A percentile compares a stretch with the other conserved stretches of the same genome.
phyloP scores from a whole-genome alignment of 78 protist species.

The Polysphondylium violaceum region DNA sequence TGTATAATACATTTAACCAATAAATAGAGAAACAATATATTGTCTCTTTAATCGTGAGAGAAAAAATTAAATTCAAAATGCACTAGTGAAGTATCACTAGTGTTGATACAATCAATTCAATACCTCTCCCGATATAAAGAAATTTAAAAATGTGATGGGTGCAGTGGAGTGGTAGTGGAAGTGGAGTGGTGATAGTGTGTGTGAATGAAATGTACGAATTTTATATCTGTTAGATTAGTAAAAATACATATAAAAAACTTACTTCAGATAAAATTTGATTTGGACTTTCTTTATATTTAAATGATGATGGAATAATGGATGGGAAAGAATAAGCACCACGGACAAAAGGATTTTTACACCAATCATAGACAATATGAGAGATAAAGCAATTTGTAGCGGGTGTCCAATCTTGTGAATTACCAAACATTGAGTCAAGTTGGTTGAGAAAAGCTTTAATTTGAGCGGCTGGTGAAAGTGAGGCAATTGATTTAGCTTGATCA shows the following conservation, averaged over 20 bases:
- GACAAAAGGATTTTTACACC: slow-evolving; percentile 61
- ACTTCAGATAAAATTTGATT: slow-evolving; percentile 53
- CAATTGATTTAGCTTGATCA: slow-evolving; percentile 53
- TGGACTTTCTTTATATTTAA: slow-evolving; percentile 3
- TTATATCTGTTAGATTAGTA: background rate
- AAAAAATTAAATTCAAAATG: too few relatives aligned
- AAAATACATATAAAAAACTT: background rate
- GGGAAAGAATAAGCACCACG: slow-evolving; percentile 76
- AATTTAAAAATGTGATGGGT: background rate
- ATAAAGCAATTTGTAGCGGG: slow-evolving; percentile 44
- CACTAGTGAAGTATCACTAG: too few relatives aligned
- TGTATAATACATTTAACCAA: too few relatives aligned
- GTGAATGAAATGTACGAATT: background rate
- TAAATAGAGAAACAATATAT: too few relatives aligned
- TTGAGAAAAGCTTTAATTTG: slow-evolving; percentile 38
- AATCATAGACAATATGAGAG: slow-evolving; percentile 27
- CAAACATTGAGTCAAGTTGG: slow-evolving; percentile 75
- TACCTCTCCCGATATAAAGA: too few relatives aligned
- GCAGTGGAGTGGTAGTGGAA: too few relatives aligned
- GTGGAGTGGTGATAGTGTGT: background rate
- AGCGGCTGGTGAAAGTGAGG: slow-evolving; percentile 27
- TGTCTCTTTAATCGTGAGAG: too few relatives aligned
- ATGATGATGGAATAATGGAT: slow-evolving; percentile 35
- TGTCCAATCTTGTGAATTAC: slow-evolving; percentile 6
- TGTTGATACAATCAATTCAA: too few relatives aligned